Evolutionary conservation across 2,329 filamentous ascomycete species (phyloP).

Genomic region (Hypoxylon sp.): DNA sequence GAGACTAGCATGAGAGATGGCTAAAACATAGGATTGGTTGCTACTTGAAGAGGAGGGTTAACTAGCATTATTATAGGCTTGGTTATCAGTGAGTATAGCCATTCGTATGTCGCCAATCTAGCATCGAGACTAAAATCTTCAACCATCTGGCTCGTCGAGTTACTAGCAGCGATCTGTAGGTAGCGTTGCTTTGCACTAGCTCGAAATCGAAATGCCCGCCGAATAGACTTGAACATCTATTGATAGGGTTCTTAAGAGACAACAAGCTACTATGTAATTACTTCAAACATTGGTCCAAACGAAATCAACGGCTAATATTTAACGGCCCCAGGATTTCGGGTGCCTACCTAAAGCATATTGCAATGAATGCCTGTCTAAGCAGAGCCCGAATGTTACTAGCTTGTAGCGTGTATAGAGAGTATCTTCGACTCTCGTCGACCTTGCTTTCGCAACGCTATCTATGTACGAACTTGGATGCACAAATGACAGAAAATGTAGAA

Average conservation of each 20-base stretch:
- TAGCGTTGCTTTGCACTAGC: conserved; percentile 1
- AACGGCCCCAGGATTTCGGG: background rate
- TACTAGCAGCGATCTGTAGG: conserved; percentile 6
- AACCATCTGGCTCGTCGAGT: conserved; percentile 8
- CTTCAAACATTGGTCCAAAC: conserved; percentile 2
- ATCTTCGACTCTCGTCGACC: background rate
- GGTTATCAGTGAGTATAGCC: background rate
- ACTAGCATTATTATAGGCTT: background rate
- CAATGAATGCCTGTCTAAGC: background rate
- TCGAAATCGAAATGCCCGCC: background rate
- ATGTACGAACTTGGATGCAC: background rate
- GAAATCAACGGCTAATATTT: background rate
- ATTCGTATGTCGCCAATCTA: background rate
- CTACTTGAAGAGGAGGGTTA: background rate
- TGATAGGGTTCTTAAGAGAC: conserved; percentile 4
- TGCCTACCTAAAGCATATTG: too few relatives aligned
- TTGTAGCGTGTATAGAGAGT: too few relatives aligned
- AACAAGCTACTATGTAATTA: background rate
- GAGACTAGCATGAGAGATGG: background rate
- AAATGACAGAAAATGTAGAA: conserved; percentile 8
- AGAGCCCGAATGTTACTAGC: too few relatives aligned
- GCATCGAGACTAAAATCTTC: background rate
- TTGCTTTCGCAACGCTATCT: background rate
- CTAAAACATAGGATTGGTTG: background rate
- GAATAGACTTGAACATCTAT: background rate